Evolutionary conservation across 495 filamentous ascomycete species (phyloP).

Genomic region (Podospora comata): DNA sequence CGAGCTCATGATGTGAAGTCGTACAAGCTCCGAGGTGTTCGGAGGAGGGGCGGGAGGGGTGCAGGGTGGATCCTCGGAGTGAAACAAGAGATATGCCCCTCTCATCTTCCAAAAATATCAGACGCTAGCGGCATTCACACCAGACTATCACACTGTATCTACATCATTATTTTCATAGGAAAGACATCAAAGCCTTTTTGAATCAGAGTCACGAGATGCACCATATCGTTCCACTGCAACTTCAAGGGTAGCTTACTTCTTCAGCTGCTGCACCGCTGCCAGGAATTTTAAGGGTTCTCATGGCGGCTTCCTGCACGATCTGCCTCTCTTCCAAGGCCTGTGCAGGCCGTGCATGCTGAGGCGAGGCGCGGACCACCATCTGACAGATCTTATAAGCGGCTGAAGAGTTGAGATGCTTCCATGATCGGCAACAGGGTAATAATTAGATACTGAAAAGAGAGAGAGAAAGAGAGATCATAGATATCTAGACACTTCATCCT

Average conservation of each 20-base stretch:
- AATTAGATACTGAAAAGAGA: neutral
- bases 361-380: constrained; percentile 12
- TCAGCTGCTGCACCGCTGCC: constrained; percentile 7
- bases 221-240: neutral
- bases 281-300: neutral
- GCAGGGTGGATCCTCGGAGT: constrained; percentile 7
- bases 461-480: neutral
- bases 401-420: constrained; percentile 6
- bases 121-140: neutral
- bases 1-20: neutral
- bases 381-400: constrained; percentile 14
- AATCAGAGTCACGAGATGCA: constrained; percentile 6
- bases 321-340: constrained; percentile 3
- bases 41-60: neutral
- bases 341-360: constrained; percentile 12
- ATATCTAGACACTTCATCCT: neutral
- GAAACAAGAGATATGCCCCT: constrained; percentile 16
- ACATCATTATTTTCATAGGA: neutral
- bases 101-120: constrained; percentile 21
- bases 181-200: neutral
- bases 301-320: neutral
- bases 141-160: neutral
- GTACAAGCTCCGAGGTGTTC: neutral
- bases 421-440: constrained; percentile 2
- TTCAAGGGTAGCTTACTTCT: neutral